A percentile compares a stretch with the other conserved stretches of the same genome.
phyloP scores from a whole-genome alignment of 306 rosid species.

The Rosa multiflora region DNA sequence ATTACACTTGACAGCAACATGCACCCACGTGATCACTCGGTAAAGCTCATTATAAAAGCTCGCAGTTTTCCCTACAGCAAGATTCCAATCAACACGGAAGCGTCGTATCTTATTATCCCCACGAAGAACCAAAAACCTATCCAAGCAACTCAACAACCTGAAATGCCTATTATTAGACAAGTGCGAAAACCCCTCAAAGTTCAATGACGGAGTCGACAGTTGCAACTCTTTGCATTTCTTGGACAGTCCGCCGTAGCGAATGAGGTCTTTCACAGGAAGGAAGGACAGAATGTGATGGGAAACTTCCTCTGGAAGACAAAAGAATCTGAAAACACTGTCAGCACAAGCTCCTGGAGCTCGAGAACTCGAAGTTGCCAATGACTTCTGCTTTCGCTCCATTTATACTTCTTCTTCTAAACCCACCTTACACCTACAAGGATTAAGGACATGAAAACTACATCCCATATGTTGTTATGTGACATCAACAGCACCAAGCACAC shows the following conservation, averaged over 20 bases:
- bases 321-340: slow-evolving; percentile 3
- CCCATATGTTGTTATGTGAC: background rate
- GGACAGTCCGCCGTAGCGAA: background rate
- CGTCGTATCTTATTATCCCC: background rate
- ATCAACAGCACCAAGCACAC: background rate
- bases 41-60: background rate
- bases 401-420: background rate
- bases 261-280: slow-evolving; percentile 4
- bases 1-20: slow-evolving; percentile 7
- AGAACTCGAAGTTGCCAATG: slow-evolving; percentile 4
- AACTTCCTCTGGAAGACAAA: background rate
- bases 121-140: slow-evolving; percentile 1
- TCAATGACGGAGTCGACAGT: background rate
- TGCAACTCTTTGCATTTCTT: background rate
- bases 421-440: slow-evolving; percentile 5
- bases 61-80: background rate
- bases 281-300: slow-evolving; percentile 7
- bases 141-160: slow-evolving; percentile 3
- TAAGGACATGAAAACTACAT: background rate
- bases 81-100: slow-evolving; percentile 4
- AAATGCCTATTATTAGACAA: background rate
- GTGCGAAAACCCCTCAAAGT: background rate
- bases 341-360: background rate
- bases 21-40: slow-evolving; percentile 13
- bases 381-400: slow-evolving; percentile 6